These are phyloP conservation scores for Zymoseptoria passerinii DNA, from an alignment of 2,329 filamentous ascomycete species.

Conservation along the genomic window DNA sequence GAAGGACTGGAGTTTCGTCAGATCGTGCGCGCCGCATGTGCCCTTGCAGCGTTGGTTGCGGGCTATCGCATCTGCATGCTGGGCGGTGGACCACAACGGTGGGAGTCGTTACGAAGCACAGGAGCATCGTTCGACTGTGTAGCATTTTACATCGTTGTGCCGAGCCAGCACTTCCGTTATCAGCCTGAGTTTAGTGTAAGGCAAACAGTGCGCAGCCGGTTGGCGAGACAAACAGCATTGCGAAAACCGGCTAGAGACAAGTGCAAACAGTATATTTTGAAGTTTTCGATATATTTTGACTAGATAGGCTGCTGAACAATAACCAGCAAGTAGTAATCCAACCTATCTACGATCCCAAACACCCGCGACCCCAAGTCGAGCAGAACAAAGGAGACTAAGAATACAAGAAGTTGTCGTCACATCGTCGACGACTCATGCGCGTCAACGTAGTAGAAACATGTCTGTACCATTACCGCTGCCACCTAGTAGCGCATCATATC, in stretches of 20 bases:
- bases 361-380: neutral
- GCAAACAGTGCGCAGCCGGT: too few species aligned
- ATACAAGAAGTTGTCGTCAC: neutral
- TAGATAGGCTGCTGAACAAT: neutral
- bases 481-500: constrained; percentile 14
- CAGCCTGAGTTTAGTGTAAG: too few species aligned
- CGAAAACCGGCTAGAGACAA: too few species aligned
- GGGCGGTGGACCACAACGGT: too few species aligned
- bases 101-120: too few species aligned
- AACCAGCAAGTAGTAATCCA: neutral
- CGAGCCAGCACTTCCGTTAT: too few species aligned
- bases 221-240: too few species aligned
- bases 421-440: neutral
- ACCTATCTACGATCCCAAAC: neutral
- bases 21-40: neutral
- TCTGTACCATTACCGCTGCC: neutral
- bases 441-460: neutral
- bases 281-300: neutral
- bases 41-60: neutral
- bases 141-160: too few species aligned
- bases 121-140: too few species aligned
- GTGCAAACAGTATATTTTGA: neutral
- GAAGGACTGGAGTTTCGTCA: neutral
- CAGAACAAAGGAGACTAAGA: neutral
- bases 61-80: neutral